Evolutionary conservation across 2,329 filamentous ascomycete species (phyloP), one percentile per base, ranked within the genome.

Genomic region (Arthrinium phaeospermum): DNA sequence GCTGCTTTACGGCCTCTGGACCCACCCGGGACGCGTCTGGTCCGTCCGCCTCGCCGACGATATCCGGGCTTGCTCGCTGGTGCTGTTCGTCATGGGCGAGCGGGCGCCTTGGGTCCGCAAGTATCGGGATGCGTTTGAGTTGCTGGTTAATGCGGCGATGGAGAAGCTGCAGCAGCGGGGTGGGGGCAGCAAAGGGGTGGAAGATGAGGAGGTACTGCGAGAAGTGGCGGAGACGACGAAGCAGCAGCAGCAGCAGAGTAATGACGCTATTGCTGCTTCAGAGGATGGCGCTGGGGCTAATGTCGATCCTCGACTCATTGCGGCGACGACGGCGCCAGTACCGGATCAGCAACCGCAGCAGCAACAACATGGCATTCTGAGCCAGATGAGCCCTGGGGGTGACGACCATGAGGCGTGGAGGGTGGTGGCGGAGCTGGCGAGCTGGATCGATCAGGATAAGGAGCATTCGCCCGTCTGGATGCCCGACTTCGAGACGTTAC

Each of bases 71-170:
- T 86, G 85, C 77, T 86, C 84, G 0, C 81, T 85, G 1, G 85
- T 86, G 1, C 79, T 87, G 1, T 86, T 86, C 69, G 84, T 86
- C 51, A 87, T 87, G 84, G 81, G 84, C 6, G 86, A 87, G 74
- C 82, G 85, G 44, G 85, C 85, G 10, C 78, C 81, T 0, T 86
- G 84, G 83, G 85, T 86, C 4, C 84, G 83, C 71, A 83, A 83
- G 73, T 86, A 86, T 77, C 81, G 85, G 7, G 84, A 86, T 53
- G 83, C 85, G 3, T 86, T 86, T 70, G 85, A 86, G 71, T 72
- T 85, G 1, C 81, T 86, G 2, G 83, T 85, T 37, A 84, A 84
- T 68, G 84, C 85, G 3, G 80, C 84, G 0, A 86, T 85, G 84
- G 83, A 86, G 72, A 85, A 84, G 67, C 75, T 85, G 0, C 81